A percentile compares a stretch with the other conserved stretches of the same genome.
These are phyloP conservation scores for Aspergillus jensenii DNA, from an alignment of 2,329 filamentous ascomycete genomes.

Conservation along the genomic window DNA sequence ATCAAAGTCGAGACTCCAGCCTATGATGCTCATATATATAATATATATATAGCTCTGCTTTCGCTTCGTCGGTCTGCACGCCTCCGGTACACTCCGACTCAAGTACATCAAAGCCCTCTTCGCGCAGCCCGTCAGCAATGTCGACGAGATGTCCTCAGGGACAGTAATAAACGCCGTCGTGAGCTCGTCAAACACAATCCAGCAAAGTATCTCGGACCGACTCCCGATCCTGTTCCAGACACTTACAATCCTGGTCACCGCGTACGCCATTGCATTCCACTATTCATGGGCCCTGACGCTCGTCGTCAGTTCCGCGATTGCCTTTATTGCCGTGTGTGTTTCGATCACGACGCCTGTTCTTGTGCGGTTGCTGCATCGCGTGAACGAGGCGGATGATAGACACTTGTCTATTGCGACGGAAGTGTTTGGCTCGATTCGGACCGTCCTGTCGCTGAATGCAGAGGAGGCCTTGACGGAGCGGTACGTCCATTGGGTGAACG, in stretches of 20 bases:
- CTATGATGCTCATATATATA: no score
- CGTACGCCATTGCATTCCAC: slow-evolving; percentile 51
- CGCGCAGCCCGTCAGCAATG: slow-evolving; percentile 47
- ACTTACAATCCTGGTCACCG: slow-evolving; percentile 43
- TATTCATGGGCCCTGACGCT: slow-evolving; percentile 54
- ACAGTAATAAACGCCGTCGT: slow-evolving; percentile 54
- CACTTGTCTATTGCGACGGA: neutral
- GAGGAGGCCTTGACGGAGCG: slow-evolving; percentile 28
- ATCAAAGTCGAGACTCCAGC: neutral
- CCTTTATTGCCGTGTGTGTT: slow-evolving; percentile 34
- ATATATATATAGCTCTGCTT: slow-evolving; percentile 39
- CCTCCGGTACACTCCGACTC: slow-evolving; percentile 51
- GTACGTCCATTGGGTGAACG: slow-evolving; percentile 38
- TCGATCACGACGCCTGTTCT: neutral
- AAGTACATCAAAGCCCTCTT: slow-evolving; percentile 53
- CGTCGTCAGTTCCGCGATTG: slow-evolving; percentile 47
- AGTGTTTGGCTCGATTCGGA: neutral
- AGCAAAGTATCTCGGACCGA: slow-evolving; percentile 55
- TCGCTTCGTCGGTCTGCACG: slow-evolving; percentile 48
- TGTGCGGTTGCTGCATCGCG: neutral
- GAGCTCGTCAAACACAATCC: slow-evolving; percentile 52
- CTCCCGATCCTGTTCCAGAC: slow-evolving; percentile 46
- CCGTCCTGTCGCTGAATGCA: neutral
- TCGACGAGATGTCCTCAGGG: slow-evolving; percentile 52
- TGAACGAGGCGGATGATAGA: neutral